Base-by-base conservation (phyloP, 1,284 basidiomycete genomes). In the Leucoagaricus sp. region DNA sequence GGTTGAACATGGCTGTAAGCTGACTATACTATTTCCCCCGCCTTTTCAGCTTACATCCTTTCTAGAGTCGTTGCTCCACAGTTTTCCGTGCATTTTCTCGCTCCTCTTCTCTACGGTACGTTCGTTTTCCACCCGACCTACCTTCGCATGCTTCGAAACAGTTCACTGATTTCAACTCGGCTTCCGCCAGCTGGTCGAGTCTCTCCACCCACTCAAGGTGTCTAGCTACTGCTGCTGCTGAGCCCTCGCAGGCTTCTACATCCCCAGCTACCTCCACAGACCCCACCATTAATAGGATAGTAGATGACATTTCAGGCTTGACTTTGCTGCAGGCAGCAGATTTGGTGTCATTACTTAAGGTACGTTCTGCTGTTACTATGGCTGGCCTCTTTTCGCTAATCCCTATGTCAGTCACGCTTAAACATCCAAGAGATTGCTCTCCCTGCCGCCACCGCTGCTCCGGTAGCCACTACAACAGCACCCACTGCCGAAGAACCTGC, bases 361-460 rank as follows among this genome's bases (percentile, higher is more conserved):
- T 92, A 73, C 69, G 74, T 21, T 19, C n/a, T 36, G 17, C 45
- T 49, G 19, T 6, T 57, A 23, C 40, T n/a, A 33, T 23, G n/a
- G 47, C 34, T 29, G 21, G 46, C n/a, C 44, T 25, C 13, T 21
- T 10, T 28, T 29, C 44, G n/a, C 31, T 47, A 10, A 53, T n/a
- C 5, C 44, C 13, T 13, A 21, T 41, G 26, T 28, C 51, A 97
- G 95, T 84, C 92, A 57, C 88, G 93, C 61, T 75, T 99, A 59
- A 99, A 99, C 75, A 99, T 99, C 64, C 93, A 96, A 73, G 97
- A 99, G 77, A 93, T 99, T 69, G 94, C 95, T 28, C 88, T 98
- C 84, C 95, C 96, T 36, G 77, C 91, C 38, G 86, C 93, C 1
- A 77, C 89, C 7, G 82, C 88, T 4, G 79, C 86, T 1, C 77